These are phyloP conservation scores for Gastrolobium bilobum DNA, from an alignment of 306 rosid genomes.

Conservation along the genomic window DNA sequence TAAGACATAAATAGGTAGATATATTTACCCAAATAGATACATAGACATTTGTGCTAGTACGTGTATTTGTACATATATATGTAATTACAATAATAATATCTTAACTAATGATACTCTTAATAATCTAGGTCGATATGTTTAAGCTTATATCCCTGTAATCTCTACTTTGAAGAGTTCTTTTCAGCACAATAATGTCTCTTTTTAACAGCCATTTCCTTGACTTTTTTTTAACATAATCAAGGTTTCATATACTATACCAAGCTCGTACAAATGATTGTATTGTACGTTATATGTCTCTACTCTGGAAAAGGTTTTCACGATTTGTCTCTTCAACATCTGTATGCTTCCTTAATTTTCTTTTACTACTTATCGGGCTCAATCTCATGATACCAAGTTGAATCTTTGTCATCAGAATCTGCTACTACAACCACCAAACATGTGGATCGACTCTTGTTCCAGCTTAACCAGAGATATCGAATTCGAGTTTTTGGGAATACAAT, in stretches of 20 bases:
- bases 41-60: neutral
- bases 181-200: neutral
- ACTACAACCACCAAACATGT: too few species aligned
- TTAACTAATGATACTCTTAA: neutral
- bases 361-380: neutral
- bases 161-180: neutral
- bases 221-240: neutral
- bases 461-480: too few species aligned
- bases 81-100: neutral
- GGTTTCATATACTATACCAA: neutral
- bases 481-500: too few species aligned
- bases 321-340: neutral
- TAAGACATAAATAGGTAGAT: neutral
- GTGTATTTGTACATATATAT: neutral
- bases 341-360: neutral
- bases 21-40: neutral
- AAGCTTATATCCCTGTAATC: neutral
- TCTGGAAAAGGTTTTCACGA: neutral
- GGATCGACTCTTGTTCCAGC: too few species aligned
- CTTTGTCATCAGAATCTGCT: conserved; percentile 10
- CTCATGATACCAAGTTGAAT: neutral
- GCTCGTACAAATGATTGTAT: neutral
- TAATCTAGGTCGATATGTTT: neutral
- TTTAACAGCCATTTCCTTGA: neutral
- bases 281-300: neutral